Evolutionary conservation across 2,329 filamentous ascomycete species (phyloP).

Genomic region (Ophiostoma piceae): DNA sequence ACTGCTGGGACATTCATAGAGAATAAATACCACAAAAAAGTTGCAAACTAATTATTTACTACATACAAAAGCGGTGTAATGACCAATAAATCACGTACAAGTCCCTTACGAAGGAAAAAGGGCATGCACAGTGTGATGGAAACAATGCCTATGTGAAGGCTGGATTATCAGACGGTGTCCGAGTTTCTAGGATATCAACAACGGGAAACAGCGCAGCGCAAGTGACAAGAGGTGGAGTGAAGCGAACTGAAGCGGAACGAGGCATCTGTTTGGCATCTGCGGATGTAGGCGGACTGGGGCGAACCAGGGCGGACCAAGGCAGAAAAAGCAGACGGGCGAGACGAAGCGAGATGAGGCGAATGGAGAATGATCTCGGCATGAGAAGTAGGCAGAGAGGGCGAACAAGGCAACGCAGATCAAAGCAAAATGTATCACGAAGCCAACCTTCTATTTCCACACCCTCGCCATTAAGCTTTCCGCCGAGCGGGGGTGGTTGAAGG

Average conservation of each 20-base stretch:
- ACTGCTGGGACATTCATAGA: background rate
- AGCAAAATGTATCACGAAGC: background rate
- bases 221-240: background rate
- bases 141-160: background rate
- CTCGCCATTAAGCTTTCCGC: no score
- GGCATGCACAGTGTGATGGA: background rate
- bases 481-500: background rate
- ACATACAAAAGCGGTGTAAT: background rate
- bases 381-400: background rate
- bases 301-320: background rate
- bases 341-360: no score
- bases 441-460: no score
- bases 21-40: conserved; percentile 8
- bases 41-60: background rate
- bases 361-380: no score
- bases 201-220: background rate
- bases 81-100: background rate
- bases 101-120: background rate
- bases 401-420: background rate
- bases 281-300: background rate
- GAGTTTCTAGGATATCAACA: background rate
- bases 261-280: background rate
- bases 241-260: background rate
- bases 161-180: no score
- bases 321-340: no score